Evolutionary conservation across 148 eudicot species (phyloP).

Genomic region (Chenopodium album): DNA sequence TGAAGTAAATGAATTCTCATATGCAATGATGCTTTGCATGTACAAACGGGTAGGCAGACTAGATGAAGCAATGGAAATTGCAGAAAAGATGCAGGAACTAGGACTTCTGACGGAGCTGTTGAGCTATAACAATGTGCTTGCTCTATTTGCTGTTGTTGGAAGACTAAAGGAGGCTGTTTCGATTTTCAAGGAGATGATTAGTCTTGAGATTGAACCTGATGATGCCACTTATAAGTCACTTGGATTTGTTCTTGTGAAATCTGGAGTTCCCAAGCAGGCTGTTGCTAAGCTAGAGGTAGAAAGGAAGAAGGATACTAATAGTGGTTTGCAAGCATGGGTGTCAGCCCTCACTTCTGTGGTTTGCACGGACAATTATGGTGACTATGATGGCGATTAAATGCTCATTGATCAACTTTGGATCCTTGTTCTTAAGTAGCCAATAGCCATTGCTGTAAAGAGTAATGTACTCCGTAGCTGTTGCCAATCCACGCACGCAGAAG

Average conservation of each 20-base stretch:
- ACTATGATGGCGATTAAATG: slow-evolving; percentile 9
- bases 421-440: background rate
- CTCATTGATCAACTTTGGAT: background rate
- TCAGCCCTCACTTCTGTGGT: slow-evolving; percentile 54
- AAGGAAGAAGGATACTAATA: slow-evolving; percentile 47
- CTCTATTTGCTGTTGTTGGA: slow-evolving; percentile 59
- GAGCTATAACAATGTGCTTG: slow-evolving; percentile 79
- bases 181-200: slow-evolving; percentile 68
- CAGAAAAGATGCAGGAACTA: slow-evolving; percentile 63
- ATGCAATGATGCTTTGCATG: slow-evolving; percentile 89
- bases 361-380: slow-evolving; percentile 17
- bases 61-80: slow-evolving; percentile 61
- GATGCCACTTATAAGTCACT: slow-evolving; percentile 67
- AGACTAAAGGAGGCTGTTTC: slow-evolving; percentile 61
- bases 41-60: slow-evolving; percentile 68
- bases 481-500: background rate
- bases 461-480: background rate
- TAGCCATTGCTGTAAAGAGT: background rate
- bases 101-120: slow-evolving; percentile 66
- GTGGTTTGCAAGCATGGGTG: slow-evolving; percentile 59
- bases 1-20: slow-evolving; percentile 87
- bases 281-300: slow-evolving; percentile 54
- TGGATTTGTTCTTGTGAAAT: slow-evolving; percentile 55
- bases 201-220: slow-evolving; percentile 54
- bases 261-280: slow-evolving; percentile 64